A percentile compares a stretch with the other conserved stretches of the same genome.
Conservation (phyloP, 768 basidiomycete genomes). For the Megacollybia marginata region DNA sequence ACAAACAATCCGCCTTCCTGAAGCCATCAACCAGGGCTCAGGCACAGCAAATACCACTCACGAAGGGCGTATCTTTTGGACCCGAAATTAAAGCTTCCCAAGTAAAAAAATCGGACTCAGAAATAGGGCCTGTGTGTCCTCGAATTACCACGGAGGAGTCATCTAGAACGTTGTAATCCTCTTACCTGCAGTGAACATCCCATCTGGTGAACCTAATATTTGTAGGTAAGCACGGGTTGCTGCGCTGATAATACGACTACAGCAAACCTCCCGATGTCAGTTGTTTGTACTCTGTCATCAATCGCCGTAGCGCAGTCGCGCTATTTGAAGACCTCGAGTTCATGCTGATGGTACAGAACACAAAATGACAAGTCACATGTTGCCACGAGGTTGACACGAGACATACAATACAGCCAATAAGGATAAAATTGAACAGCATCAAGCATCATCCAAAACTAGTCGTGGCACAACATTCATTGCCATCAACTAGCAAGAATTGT, state of each 20-base stretch:
- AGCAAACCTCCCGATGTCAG: conserved; percentile 66
- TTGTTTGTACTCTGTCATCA: conserved; percentile 93
- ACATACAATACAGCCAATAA: not conserved
- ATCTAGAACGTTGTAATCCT: not conserved
- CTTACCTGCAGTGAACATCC: conserved; percentile 90
- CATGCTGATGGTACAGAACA: conserved; percentile 26
- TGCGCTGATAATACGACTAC: not conserved
- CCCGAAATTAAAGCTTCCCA: conserved; percentile 96
- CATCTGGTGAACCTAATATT: conserved; percentile 71
- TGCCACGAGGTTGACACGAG: not conserved
- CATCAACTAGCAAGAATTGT: conserved; percentile 56
- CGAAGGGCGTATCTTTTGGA: conserved; percentile 92
- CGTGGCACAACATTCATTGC: conserved; percentile 96
- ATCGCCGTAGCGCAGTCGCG: conserved; percentile 71
- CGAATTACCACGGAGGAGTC: not conserved
- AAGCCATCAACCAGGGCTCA: not conserved
- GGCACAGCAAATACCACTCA: too few relatives aligned
- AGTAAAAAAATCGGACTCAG: conserved; percentile 90
- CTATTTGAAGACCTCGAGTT: conserved; percentile 44
- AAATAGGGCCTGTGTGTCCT: conserved; percentile 62
- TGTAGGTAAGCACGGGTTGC: not conserved
- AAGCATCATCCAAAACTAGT: conserved; percentile 77
- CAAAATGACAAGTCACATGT: too few relatives aligned
- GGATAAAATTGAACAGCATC: conserved; percentile 4
- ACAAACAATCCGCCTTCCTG: conserved; percentile 95